Evolutionary conservation across 305 asterid species (phyloP).

Genomic region (Andrographis paniculata): DNA sequence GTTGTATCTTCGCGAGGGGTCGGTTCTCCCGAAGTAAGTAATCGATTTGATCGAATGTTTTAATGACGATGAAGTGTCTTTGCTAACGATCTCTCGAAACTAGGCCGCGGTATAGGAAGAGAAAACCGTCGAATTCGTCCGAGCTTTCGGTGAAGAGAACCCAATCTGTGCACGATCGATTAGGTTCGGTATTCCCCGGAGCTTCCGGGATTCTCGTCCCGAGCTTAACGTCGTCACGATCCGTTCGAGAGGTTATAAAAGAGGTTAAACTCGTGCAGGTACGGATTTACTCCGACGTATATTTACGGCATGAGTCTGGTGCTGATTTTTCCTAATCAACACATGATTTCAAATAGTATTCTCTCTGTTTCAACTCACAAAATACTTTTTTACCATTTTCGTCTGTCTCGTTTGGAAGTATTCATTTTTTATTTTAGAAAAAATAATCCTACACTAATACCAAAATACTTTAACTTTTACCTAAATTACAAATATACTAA

Average conservation of each 20-base stretch:
- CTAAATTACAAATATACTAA: too few relatives aligned
- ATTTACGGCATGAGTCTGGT: too few relatives aligned
- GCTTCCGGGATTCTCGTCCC: constrained; percentile 59
- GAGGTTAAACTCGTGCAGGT: constrained; percentile 98
- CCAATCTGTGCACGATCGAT: constrained; percentile 36
- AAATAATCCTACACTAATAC: too few relatives aligned
- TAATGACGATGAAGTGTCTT: neutral
- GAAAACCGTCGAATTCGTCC: constrained; percentile 32
- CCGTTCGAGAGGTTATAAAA: constrained; percentile 76
- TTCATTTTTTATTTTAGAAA: too few relatives aligned
- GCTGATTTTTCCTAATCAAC: too few relatives aligned
- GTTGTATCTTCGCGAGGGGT: constrained; percentile 93
- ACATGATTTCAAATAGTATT: too few relatives aligned
- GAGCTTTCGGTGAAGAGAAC: constrained; percentile 43
- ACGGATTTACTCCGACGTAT: constrained; percentile 3
- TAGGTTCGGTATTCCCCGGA: constrained; percentile 36
- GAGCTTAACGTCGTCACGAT: constrained; percentile 68
- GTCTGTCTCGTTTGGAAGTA: too few relatives aligned
- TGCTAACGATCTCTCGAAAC: constrained; percentile 18
- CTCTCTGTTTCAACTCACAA: too few relatives aligned
- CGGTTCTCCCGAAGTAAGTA: constrained; percentile 84
- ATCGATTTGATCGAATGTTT: too few relatives aligned
- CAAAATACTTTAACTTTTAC: too few relatives aligned
- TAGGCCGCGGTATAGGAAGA: constrained; percentile 81
- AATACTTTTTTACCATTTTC: too few relatives aligned